Base-by-base conservation (phyloP, 2,329 filamentous ascomycete genomes). In the Akanthomyces uredinophilus region DNA sequence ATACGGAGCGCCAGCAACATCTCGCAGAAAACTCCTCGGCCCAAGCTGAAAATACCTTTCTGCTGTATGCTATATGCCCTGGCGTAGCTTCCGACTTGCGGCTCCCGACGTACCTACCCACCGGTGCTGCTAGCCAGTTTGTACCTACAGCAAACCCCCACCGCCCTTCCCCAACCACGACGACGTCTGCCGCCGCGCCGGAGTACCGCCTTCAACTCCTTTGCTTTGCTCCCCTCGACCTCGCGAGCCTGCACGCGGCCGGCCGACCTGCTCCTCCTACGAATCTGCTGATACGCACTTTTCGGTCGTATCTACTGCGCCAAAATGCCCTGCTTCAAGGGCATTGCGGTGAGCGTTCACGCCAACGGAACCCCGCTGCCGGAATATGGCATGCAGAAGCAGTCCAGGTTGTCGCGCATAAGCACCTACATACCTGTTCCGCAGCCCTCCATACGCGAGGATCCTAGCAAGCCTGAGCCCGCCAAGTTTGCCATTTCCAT, bases 401-500 rank as follows among this genome's bases (percentile, higher is more conserved):
- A 97, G 77, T 92, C 91, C 63, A 89, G 92, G 70, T 84, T 92
- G 66, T 93, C 91, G 65, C 90, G 95, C 71, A 97, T 99, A 78
- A 96, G 92, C 73, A 92, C 91, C 70, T 99, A 96, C 79, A 98
- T 99, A 70, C 92, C 94, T 58, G 95, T 99, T 7, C 94, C 95
- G 41, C 90, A 93, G 65, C 89, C 94, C 47, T 91, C 90, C 76
- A 79, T 97, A 58, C 72, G 66, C 53, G 66, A 70, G 43, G 73
- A 87, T 64, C 83, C 84, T 62, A 87, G 87, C 70, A 92, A 92
- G 78, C 88, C 92, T 55, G 92, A 98, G 78, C 90, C 96, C 69
- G 92, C 95, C 64, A 95, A 93, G 69, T 99, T 99, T 76, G 95
- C 95, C 69, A 97, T 99, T 71, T 98, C 94, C 58, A 98, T 99